Evolutionary conservation across 139 green algal genomes (phyloP).

Genomic region (Dunaliella primolecta): DNA sequence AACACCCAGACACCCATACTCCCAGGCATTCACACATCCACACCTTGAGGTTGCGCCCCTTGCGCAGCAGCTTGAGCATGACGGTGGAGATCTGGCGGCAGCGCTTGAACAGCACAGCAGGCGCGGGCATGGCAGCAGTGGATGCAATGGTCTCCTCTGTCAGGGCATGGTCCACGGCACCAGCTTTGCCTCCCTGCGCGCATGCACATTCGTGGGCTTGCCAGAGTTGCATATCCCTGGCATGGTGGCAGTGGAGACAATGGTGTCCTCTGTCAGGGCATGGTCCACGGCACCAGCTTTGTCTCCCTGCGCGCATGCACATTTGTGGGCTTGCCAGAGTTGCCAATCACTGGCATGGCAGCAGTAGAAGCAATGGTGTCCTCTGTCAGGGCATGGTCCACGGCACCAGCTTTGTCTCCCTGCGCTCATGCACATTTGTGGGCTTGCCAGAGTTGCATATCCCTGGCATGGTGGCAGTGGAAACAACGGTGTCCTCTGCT

Average conservation of each 20-base stretch:
- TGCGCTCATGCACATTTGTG: too few relatives aligned
- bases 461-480: conserved; percentile 1
- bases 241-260: neutral
- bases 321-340: too few relatives aligned
- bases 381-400: neutral
- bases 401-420: too few relatives aligned
- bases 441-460: too few relatives aligned
- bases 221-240: too few relatives aligned
- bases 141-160: neutral
- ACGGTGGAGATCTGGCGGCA: neutral
- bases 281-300: too few relatives aligned
- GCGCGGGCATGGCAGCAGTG: neutral
- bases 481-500: neutral
- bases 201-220: too few relatives aligned
- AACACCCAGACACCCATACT: too few relatives aligned
- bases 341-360: too few relatives aligned
- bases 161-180: neutral
- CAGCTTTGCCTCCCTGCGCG: too few relatives aligned
- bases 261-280: neutral
- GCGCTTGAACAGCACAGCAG: conserved; percentile 7
- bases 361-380: neutral
- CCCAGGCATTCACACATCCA: neutral
- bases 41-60: conserved; percentile 12
- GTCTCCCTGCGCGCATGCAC: too few relatives aligned
- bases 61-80: conserved; percentile 10